Evolutionary conservation across 345 rosid genomes (phyloP).

Genomic region (Eucalyptus cloeziana): DNA sequence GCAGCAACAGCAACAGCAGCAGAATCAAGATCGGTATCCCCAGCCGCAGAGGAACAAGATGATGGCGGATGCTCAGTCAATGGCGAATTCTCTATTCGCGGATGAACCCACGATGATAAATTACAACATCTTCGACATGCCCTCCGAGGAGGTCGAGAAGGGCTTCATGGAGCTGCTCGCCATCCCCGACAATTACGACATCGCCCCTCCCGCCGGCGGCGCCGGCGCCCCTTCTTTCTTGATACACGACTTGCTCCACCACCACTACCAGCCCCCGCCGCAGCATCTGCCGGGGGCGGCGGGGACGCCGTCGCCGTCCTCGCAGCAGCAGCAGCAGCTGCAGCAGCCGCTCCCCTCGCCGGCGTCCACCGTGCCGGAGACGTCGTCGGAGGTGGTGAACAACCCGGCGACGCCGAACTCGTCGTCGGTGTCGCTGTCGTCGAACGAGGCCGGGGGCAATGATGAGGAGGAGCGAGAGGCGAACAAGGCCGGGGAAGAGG

Average conservation of each 20-base stretch:
- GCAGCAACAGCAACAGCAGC: background rate
- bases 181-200: background rate
- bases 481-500: constrained; percentile 13
- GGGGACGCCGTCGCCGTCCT: background rate
- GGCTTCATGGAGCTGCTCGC: constrained; percentile 52
- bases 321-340: background rate
- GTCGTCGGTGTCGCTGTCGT: constrained; percentile 67
- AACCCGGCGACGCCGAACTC: constrained; percentile 83
- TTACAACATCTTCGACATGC: constrained; percentile 50
- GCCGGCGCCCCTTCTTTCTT: constrained; percentile 7
- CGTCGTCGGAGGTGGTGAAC: constrained; percentile 70
- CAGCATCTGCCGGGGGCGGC: constrained; percentile 1
- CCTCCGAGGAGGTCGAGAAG: constrained; percentile 6
- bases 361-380: constrained; percentile 24
- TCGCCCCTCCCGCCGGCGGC: background rate
- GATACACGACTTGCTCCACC: constrained; percentile 40
- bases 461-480: constrained; percentile 2
- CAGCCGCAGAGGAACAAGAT: background rate
- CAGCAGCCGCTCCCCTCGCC: constrained; percentile 20
- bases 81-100: constrained; percentile 27
- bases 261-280: constrained; percentile 2
- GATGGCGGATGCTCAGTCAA: background rate
- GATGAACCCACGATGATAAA: constrained; percentile 24
- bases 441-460: constrained; percentile 41
- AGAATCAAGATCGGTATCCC: background rate